These are phyloP conservation scores for Aspergillus glaucus DNA, from an alignment of 2,329 filamentous ascomycete genomes.

Conservation along the genomic window DNA sequence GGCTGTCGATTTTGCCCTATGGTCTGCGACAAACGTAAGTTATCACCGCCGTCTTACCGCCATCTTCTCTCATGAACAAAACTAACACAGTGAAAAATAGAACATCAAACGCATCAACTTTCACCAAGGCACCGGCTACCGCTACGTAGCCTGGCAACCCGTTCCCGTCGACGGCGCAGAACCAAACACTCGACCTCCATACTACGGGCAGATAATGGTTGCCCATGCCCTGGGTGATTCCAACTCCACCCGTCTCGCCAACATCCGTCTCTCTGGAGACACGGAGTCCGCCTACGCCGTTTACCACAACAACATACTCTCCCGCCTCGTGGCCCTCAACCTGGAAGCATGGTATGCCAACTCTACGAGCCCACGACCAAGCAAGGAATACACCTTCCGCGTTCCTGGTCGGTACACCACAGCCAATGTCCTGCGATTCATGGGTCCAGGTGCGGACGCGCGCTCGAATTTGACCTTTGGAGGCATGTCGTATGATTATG, in stretches of 20 bases:
- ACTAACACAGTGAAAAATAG: slow-evolving; percentile 1
- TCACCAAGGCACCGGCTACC: slow-evolving; percentile 14
- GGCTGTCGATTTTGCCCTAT: slow-evolving; percentile 14
- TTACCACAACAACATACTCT: slow-evolving; percentile 1
- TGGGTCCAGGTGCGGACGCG: slow-evolving; percentile 4
- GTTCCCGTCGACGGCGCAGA: slow-evolving; percentile 6
- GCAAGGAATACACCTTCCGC: slow-evolving; percentile 4
- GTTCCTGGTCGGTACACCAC: not conserved
- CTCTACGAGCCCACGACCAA: not conserved
- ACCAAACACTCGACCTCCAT: slow-evolving; percentile 9
- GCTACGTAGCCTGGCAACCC: slow-evolving; percentile 16
- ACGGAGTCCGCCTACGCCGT: slow-evolving; percentile 4
- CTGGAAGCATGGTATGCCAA: slow-evolving; percentile 3
- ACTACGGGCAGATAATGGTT: slow-evolving; percentile 16
- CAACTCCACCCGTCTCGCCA: slow-evolving; percentile 6
- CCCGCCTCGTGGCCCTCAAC: slow-evolving; percentile 5
- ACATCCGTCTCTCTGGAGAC: slow-evolving; percentile 5
- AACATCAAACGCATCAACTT: slow-evolving; percentile 12
- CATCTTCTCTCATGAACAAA: not conserved
- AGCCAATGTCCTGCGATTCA: slow-evolving; percentile 1
- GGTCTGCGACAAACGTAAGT: slow-evolving; percentile 11
- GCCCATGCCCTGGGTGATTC: slow-evolving; percentile 4
- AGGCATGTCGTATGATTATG: slow-evolving; percentile 13
- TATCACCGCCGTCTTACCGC: not conserved
- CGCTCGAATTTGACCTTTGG: slow-evolving; percentile 6